Evolutionary conservation across 139 green algal species (phyloP).

Genomic region (Picochlorum sp.): DNA sequence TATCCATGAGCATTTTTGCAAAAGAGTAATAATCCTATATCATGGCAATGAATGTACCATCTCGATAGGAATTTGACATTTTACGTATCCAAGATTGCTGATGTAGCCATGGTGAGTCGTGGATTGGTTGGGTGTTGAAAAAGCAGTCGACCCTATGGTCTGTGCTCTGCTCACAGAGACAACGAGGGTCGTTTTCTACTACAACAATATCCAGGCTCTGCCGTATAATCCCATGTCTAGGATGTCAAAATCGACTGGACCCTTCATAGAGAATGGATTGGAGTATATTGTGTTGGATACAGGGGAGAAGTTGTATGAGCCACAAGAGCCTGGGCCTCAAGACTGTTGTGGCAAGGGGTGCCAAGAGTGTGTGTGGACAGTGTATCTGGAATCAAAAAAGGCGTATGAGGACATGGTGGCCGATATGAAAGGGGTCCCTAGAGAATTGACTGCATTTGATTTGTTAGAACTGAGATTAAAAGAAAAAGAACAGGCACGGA

Average conservation of each 20-base stretch:
- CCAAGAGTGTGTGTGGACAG: conserved; percentile 25
- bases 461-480: conserved; percentile 17
- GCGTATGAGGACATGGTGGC: conserved; percentile 13
- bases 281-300: neutral
- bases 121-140: too few species aligned
- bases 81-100: too few species aligned
- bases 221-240: too few species aligned
- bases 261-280: neutral
- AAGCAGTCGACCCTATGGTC: too few species aligned
- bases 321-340: conserved; percentile 3
- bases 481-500: neutral
- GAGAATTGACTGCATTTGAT: conserved; percentile 16
- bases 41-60: too few species aligned
- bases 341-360: conserved; percentile 33
- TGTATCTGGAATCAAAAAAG: conserved; percentile 17
- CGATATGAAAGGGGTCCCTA: neutral
- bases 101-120: too few species aligned
- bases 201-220: too few species aligned
- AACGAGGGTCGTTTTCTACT: too few species aligned
- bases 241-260: neutral
- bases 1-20: too few species aligned
- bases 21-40: too few species aligned
- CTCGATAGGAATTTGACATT: too few species aligned
- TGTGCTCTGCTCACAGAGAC: too few species aligned
- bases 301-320: conserved; percentile 5